These are phyloP conservation scores for Berberis vulgaris DNA, from an alignment of 164 flowering plant genomes.

Conservation along the genomic window DNA sequence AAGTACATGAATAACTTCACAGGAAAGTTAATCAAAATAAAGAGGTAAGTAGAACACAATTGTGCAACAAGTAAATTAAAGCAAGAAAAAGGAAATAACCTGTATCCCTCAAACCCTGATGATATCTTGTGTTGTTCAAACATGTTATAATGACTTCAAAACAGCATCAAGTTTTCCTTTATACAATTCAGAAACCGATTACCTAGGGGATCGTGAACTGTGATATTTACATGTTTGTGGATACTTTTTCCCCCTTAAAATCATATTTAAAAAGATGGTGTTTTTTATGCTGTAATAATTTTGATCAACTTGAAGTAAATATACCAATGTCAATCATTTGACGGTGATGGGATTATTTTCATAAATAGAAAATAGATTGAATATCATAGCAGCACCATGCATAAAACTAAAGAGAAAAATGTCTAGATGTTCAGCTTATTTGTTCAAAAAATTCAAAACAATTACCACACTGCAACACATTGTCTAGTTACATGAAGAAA, in stretches of 20 bases:
- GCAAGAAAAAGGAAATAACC: constrained; percentile 6
- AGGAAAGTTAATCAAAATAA: not conserved
- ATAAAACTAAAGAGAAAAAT: constrained; percentile 6
- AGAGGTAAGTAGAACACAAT: not conserved
- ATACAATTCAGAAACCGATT: constrained; percentile 12
- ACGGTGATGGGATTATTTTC: not conserved
- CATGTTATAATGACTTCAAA: constrained; percentile 40
- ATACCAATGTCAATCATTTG: not conserved
- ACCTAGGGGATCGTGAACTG: not conserved
- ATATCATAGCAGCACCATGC: not conserved
- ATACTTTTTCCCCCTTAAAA: too few species aligned
- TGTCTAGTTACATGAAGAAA: constrained; percentile 24
- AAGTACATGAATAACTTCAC: constrained; percentile 16
- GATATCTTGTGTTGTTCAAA: constrained; percentile 46
- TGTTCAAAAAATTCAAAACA: not conserved
- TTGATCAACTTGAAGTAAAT: too few species aligned
- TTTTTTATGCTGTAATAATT: too few species aligned
- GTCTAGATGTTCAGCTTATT: constrained; percentile 4
- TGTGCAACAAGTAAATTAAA: not conserved
- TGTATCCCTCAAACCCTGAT: constrained; percentile 24
- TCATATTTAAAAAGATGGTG: too few species aligned
- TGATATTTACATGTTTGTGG: too few species aligned
- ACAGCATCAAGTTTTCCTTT: constrained; percentile 33
- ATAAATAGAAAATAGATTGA: not conserved
- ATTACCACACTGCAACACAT: constrained; percentile 1